Evolutionary conservation across 2,329 filamentous ascomycete species (phyloP).

Genomic region (Xylariales sp.): DNA sequence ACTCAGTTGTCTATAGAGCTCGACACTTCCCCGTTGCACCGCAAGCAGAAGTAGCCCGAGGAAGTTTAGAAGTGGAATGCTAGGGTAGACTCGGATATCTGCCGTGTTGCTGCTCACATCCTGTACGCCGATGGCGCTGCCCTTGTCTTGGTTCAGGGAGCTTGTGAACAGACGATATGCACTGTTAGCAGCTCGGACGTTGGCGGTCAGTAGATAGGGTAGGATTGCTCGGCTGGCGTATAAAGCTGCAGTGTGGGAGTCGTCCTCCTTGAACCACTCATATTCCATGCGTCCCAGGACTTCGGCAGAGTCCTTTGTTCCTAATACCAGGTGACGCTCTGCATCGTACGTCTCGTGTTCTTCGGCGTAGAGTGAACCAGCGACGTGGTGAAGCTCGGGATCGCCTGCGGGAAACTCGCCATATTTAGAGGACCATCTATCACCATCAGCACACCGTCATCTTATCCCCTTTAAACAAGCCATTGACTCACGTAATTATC

Average conservation of each 20-base stretch:
- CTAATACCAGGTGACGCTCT: conserved; percentile 82
- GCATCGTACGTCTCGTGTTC: conserved; percentile 92
- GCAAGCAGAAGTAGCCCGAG: conserved; percentile 78
- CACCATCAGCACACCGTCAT: conserved; percentile 2
- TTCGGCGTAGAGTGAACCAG: conserved; percentile 82
- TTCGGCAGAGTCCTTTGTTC: conserved; percentile 82
- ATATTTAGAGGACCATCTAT: conserved; percentile 76
- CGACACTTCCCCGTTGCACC: conserved; percentile 71
- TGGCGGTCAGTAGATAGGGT: conserved; percentile 86
- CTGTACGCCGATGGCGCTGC: conserved; percentile 63
- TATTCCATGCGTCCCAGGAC: conserved; percentile 81
- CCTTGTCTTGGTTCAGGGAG: conserved; percentile 51
- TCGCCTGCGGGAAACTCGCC: conserved; percentile 89
- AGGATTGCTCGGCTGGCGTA: conserved; percentile 85
- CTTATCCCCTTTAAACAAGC: neutral
- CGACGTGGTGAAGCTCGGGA: conserved; percentile 89
- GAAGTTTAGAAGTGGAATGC: conserved; percentile 92
- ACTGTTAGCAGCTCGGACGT: conserved; percentile 82
- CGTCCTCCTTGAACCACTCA: conserved; percentile 86
- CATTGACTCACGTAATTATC: conserved; percentile 60
- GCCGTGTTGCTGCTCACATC: conserved; percentile 70
- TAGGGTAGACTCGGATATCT: conserved; percentile 80
- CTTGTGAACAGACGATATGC: conserved; percentile 73
- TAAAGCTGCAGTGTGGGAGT: conserved; percentile 78
- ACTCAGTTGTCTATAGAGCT: conserved; percentile 76